Evolutionary conservation across 1,139 yeast species (phyloP).

Genomic region (Tardiomyces digboiensis): DNA sequence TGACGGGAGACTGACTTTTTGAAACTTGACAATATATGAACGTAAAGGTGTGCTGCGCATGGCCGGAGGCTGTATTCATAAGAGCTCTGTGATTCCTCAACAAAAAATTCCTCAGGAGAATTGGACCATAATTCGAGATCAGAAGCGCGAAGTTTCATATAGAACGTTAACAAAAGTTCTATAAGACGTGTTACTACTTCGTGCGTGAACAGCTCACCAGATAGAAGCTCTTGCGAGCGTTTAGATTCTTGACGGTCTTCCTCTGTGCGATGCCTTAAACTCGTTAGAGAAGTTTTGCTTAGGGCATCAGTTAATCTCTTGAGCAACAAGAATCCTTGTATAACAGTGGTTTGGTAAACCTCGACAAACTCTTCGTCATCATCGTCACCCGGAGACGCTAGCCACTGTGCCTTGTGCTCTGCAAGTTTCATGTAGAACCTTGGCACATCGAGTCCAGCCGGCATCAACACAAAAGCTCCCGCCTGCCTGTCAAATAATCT

Average conservation of each 20-base stretch:
- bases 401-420: constrained; percentile 44
- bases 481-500: constrained; percentile 50
- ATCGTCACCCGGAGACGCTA: constrained; percentile 35
- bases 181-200: constrained; percentile 48
- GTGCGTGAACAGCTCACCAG: constrained; percentile 47
- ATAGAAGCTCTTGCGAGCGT: constrained; percentile 43
- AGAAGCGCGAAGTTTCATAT: constrained; percentile 57
- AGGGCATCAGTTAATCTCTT: constrained; percentile 55
- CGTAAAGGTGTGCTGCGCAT: constrained; percentile 80
- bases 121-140: constrained; percentile 75
- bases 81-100: constrained; percentile 65
- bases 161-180: constrained; percentile 60
- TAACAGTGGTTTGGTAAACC: constrained; percentile 70
- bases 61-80: constrained; percentile 85
- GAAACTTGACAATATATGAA: constrained; percentile 59
- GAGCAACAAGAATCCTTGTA: constrained; percentile 59
- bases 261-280: constrained; percentile 53
- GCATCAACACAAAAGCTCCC: constrained; percentile 60
- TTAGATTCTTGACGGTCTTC: constrained; percentile 47
- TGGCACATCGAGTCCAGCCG: constrained; percentile 51
- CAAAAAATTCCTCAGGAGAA: constrained; percentile 92
- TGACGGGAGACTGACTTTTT: constrained; percentile 52
- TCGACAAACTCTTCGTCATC: constrained; percentile 40
- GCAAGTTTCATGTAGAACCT: constrained; percentile 48
- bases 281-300: constrained; percentile 56